Percentiles rank a stretch among this genome's conserved stretches.
phyloP scores from a whole-genome alignment of 1,284 basidiomycete genomes.

The Ustilago nuda region DNA sequence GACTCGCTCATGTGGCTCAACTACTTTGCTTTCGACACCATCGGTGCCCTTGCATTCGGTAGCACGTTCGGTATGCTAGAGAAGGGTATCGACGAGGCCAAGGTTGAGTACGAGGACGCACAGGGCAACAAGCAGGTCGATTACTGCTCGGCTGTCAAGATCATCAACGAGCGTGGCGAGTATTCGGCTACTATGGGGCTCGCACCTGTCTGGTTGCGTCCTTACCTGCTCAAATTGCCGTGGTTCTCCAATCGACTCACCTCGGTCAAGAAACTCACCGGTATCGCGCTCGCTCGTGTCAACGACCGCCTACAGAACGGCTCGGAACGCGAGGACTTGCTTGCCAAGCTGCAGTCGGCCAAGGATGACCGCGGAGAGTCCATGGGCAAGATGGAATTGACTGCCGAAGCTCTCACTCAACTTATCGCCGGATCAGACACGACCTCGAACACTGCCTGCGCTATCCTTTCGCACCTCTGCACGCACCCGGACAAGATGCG shows the following conservation, averaged over 20 bases:
- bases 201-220: conserved; percentile 75
- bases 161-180: conserved; percentile 89
- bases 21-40: conserved; percentile 80
- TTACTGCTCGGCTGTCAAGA: conserved; percentile 82
- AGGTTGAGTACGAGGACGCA: conserved; percentile 71
- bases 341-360: conserved; percentile 81
- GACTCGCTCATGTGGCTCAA: conserved; percentile 76
- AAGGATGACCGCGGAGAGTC: conserved; percentile 81
- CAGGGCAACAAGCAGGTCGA: conserved; percentile 71
- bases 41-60: conserved; percentile 67
- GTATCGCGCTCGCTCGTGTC: conserved; percentile 80
- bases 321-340: conserved; percentile 77
- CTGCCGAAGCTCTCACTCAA: conserved; percentile 84
- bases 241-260: conserved; percentile 80
- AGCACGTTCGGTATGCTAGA: conserved; percentile 85
- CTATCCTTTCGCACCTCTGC: conserved; percentile 83
- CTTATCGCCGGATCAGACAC: conserved; percentile 76
- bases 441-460: conserved; percentile 61
- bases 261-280: conserved; percentile 77
- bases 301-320: conserved; percentile 76
- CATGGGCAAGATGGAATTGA: conserved; percentile 83
- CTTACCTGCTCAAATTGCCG: conserved; percentile 54
- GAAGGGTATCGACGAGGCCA: conserved; percentile 79
- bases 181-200: conserved; percentile 86
- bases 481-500: conserved; percentile 76